Conservation (phyloP, 306 rosid species). For the Quercus robur region DNA sequence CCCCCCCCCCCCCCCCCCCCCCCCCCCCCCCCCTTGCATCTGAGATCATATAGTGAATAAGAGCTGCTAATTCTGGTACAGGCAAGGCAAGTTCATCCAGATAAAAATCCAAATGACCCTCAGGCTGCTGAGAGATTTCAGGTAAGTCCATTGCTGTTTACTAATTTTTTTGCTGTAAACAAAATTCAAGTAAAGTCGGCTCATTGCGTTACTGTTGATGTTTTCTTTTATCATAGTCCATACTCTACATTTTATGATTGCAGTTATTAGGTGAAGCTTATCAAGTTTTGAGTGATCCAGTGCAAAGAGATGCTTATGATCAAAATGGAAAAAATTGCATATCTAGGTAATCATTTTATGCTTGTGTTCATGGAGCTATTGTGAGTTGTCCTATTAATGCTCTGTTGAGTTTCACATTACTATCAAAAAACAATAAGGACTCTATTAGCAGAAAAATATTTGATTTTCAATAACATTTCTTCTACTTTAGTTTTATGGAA, state of each 20-base stretch:
- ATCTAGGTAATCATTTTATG: conserved; percentile 43
- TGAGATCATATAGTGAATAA: neutral
- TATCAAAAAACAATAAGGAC: neutral
- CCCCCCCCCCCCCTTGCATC: neutral
- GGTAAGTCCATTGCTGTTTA: conserved; percentile 28
- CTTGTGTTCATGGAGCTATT: neutral
- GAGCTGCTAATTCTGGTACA: conserved; percentile 18
- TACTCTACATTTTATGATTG: neutral
- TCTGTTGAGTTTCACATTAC: neutral
- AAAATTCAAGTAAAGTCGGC: neutral
- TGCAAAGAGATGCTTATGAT: conserved; percentile 70
- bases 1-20: no score
- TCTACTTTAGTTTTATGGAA: no score
- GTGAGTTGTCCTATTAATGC: neutral
- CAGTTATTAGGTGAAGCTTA: conserved; percentile 90
- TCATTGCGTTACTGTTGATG: neutral
- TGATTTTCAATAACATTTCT: neutral
- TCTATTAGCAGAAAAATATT: neutral
- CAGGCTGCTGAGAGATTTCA: conserved; percentile 81
- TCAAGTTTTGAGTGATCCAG: conserved; percentile 85
- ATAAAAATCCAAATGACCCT: conserved; percentile 85
- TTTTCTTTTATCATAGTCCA: neutral
- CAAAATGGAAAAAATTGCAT: conserved; percentile 75
- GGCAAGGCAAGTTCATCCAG: conserved; percentile 99
- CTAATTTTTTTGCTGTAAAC: neutral